phyloP scores from a whole-genome alignment of 2,329 filamentous ascomycete genomes.

The Nectriaceae sp. region DNA sequence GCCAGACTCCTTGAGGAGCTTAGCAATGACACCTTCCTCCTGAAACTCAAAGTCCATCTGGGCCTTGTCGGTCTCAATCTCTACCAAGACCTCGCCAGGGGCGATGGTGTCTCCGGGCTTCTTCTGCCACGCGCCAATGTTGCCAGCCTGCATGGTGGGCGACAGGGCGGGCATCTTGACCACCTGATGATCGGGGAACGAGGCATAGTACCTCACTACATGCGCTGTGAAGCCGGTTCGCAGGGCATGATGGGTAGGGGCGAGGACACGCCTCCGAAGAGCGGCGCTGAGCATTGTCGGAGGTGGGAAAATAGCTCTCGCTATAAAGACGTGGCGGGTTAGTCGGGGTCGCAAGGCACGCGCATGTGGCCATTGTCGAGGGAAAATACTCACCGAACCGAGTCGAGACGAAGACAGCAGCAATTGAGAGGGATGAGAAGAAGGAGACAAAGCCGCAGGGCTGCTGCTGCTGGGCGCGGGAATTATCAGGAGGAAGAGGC shows the following conservation, averaged over 20 bases:
- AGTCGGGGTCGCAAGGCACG: conserved; percentile 15
- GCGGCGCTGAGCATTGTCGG: conserved; percentile 62
- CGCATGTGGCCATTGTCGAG: conserved; percentile 9
- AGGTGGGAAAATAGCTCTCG: conserved; percentile 33
- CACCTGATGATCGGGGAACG: conserved; percentile 91
- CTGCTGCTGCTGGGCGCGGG: conserved; percentile 25
- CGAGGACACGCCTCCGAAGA: conserved; percentile 63
- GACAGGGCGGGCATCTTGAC: conserved; percentile 98
- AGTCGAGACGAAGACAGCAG: not conserved
- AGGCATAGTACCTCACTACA: conserved; percentile 69
- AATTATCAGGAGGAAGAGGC: conserved; percentile 35
- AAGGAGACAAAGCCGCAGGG: conserved; percentile 20
- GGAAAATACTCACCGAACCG: not conserved
- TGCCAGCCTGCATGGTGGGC: conserved; percentile 95
- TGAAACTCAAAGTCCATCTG: conserved; percentile 99
- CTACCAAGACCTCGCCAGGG: conserved; percentile 93
- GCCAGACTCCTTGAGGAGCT: conserved; percentile 89
- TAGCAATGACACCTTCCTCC: conserved; percentile 93
- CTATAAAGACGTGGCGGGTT: conserved; percentile 12
- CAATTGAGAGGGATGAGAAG: conserved; percentile 9
- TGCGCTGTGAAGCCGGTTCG: conserved; percentile 54
- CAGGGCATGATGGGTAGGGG: conserved; percentile 50
- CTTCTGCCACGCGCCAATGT: conserved; percentile 98
- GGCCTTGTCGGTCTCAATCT: conserved; percentile 99
- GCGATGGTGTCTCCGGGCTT: conserved; percentile 85